phyloP scores from a whole-genome alignment of 2,329 filamentous ascomycete genomes.

The Paramyrothecium sp. region DNA sequence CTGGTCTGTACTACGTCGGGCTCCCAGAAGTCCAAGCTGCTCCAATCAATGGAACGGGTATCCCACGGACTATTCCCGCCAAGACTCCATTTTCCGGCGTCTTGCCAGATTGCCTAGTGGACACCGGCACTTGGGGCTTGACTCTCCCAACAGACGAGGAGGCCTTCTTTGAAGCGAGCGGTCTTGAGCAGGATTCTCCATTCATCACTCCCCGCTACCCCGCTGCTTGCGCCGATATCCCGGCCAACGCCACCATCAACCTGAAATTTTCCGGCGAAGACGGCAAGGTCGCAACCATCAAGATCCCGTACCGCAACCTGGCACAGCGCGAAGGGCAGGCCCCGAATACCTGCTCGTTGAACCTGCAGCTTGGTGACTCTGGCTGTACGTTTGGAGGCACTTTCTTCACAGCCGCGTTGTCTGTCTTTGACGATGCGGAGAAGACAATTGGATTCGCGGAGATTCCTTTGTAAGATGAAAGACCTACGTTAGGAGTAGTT shows the following conservation, averaged over 20 bases:
- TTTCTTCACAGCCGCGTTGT: constrained; percentile 6
- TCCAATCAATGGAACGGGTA: neutral
- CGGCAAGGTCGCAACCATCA: neutral
- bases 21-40: neutral
- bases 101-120: neutral
- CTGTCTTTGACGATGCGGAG: constrained; percentile 5
- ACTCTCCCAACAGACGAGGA: neutral
- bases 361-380: neutral
- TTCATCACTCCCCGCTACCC: neutral
- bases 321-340: neutral
- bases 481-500: neutral
- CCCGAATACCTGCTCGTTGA: constrained; percentile 1
- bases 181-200: neutral
- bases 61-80: neutral
- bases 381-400: constrained; percentile 5
- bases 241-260: neutral
- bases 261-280: neutral
- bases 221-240: neutral
- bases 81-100: neutral
- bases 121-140: neutral
- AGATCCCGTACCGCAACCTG: neutral
- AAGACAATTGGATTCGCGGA: constrained; percentile 6
- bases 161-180: neutral
- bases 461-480: neutral
- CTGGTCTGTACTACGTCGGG: neutral